Evolutionary conservation across 208 protist species (phyloP), one percentile per base, ranked within the genome.

Genomic region (Leptomonas seymouri): DNA sequence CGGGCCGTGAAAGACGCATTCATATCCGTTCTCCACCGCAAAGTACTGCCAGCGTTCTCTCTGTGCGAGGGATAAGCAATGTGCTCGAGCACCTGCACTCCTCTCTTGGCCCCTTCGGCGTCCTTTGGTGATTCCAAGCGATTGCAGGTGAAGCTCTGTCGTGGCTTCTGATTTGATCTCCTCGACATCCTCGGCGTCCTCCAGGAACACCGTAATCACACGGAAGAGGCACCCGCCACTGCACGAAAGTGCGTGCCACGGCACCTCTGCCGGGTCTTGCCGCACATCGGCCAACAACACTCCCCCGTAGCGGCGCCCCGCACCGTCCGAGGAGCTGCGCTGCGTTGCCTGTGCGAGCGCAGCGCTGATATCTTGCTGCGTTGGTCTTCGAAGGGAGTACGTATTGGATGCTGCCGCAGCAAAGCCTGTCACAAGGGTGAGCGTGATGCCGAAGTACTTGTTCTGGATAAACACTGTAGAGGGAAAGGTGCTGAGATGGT

Each of bases 191-290:
- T 75, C 67, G 36, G 64, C 15, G 11, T 25, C 39, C n/a, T 48
- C 44, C 23, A 75, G 57, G 61, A 67, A 70, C n/a, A 78, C 64
- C 34, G 89, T 50, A 0, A 89, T 71, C 2, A 76, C 80, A 50
- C 75, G 61, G 48, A 86, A 82, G 23, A 84, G 62, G 36, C 69
- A 71, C 20, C 48, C 65, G 21, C 25, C 18, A 14, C 42, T 18
- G n/a, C 49, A 50, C 36, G 78, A 62, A 42, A 88, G 44, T 44
- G 56, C 31, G 53, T 91, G 80, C 86, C 82, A 89, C n/a, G 80
- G 73, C 54, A 91, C 58, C 9, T 42, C 31, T 0, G 67, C 58
- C 1, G 82, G 76, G 25, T 68, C 41, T 34, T 82, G 80, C 15
- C 67, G 45, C 14, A 64, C 44, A 21, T 71, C 42, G 12, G 78